Conservation (phyloP, 2,329 filamentous ascomycete genomes). For the Penicillium freii region DNA sequence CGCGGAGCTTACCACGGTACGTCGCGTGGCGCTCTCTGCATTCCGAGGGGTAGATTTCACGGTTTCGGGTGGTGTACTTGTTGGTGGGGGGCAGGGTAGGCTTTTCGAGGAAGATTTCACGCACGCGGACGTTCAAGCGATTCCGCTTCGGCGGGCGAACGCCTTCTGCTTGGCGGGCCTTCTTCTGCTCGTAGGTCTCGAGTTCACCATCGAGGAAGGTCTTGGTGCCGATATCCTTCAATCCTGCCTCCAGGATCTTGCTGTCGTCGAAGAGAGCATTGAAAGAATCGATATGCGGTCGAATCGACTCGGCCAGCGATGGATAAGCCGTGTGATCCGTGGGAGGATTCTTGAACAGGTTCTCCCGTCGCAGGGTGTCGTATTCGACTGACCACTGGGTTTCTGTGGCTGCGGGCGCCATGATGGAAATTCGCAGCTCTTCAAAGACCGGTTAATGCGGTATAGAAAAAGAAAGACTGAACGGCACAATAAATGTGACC, state of each 20-base stretch:
- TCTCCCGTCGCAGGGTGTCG: constrained; percentile 79
- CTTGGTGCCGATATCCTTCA: constrained; percentile 88
- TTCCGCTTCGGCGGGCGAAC: constrained; percentile 62
- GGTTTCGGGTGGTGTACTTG: constrained; percentile 73
- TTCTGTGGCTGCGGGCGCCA: constrained; percentile 58
- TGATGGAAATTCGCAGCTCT: constrained; percentile 34
- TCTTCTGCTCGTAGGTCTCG: constrained; percentile 41
- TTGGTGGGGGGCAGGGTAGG: constrained; percentile 75
- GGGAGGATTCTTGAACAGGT: constrained; percentile 85
- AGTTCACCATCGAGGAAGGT: constrained; percentile 77
- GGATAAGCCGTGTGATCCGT: constrained; percentile 86
- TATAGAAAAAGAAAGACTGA: constrained; percentile 16
- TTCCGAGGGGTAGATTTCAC: constrained; percentile 87
- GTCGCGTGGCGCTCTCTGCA: constrained; percentile 91
- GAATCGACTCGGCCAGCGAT: constrained; percentile 76
- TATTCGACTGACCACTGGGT: constrained; percentile 82
- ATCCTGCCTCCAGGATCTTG: constrained; percentile 69
- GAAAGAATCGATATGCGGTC: constrained; percentile 93
- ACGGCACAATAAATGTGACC: constrained; percentile 7
- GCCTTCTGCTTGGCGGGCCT: constrained; percentile 51
- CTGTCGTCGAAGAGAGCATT: constrained; percentile 78
- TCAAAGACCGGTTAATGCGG: not conserved
- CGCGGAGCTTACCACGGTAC: constrained; percentile 82
- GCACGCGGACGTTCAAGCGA: constrained; percentile 72
- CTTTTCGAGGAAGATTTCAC: constrained; percentile 79